Evolutionary conservation across 352 stramenopile species (phyloP).

Genomic region (Blastocystis sp.): DNA sequence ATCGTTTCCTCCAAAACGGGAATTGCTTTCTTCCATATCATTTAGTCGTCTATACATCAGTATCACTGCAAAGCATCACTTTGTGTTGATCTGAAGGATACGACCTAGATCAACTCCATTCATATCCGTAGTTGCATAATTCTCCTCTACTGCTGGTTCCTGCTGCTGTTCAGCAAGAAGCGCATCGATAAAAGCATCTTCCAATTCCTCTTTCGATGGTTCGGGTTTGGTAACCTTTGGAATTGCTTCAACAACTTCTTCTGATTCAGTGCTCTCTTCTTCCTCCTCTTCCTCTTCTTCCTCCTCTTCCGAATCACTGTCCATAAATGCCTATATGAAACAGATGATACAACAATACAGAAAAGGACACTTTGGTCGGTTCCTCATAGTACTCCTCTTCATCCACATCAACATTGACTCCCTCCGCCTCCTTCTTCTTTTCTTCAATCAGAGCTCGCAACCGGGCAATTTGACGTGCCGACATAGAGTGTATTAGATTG

Average conservation of each 20-base stretch:
- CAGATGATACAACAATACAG: background rate
- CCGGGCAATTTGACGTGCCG: slow-evolving; percentile 27
- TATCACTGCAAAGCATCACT: background rate
- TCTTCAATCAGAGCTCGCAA: slow-evolving; percentile 46
- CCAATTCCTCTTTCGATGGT: background rate
- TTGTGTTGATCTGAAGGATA: slow-evolving; percentile 42
- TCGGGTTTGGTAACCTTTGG: background rate
- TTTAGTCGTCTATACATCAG: slow-evolving; percentile 11
- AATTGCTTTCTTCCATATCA: slow-evolving; percentile 7
- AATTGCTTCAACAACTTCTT: background rate
- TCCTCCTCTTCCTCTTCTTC: slow-evolving; percentile 13
- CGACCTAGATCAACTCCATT: background rate
- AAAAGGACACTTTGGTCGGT: slow-evolving; percentile 1
- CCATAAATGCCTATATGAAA: slow-evolving; percentile 7
- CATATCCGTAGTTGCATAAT: background rate
- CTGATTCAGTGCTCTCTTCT: background rate
- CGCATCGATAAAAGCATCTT: slow-evolving; percentile 3
- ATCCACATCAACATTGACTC: background rate
- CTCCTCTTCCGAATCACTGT: background rate
- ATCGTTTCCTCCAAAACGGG: background rate
- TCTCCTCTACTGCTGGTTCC: background rate
- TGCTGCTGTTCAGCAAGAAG: background rate
- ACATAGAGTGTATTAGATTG: background rate
- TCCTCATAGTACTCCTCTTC: slow-evolving; percentile 45
- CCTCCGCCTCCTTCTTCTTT: slow-evolving; percentile 8